Evolutionary conservation across 495 filamentous ascomycete species (phyloP).

Genomic region (Penicillium psychrofluorescens): DNA sequence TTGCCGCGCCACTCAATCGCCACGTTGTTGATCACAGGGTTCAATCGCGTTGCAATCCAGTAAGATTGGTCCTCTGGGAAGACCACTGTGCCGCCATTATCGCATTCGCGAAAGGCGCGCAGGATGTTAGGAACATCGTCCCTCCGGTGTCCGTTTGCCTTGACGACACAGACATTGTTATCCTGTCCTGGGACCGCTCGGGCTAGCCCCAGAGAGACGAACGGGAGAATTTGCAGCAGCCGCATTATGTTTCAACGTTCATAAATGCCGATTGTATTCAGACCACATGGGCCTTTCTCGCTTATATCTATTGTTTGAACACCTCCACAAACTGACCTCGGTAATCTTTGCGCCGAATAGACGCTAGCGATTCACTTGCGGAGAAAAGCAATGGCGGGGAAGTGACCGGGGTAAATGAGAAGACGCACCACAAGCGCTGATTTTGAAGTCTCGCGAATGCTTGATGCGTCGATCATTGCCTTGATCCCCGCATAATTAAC

Average conservation of each 20-base stretch:
- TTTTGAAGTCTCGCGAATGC: slow-evolving; percentile 6
- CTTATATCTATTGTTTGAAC: not conserved
- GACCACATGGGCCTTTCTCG: too few relatives aligned
- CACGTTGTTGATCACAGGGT: slow-evolving; percentile 39
- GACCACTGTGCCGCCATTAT: slow-evolving; percentile 42
- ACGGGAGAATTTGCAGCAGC: not conserved
- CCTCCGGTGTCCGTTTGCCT: slow-evolving; percentile 17
- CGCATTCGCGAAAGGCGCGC: slow-evolving; percentile 42
- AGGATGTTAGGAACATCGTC: slow-evolving; percentile 46
- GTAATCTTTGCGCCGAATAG: slow-evolving; percentile 9
- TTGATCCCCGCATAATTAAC: not conserved
- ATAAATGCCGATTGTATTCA: too few relatives aligned
- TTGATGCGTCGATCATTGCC: slow-evolving; percentile 12
- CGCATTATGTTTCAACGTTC: not conserved
- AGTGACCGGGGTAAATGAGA: not conserved
- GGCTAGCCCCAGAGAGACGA: slow-evolving; percentile 1
- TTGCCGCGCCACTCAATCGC: slow-evolving; percentile 40
- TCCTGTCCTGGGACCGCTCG: too few relatives aligned
- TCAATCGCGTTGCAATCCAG: slow-evolving; percentile 41
- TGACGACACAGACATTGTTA: slow-evolving; percentile 18
- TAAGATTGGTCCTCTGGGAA: slow-evolving; percentile 45
- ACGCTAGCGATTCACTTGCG: not conserved
- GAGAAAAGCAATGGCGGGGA: slow-evolving; percentile 8
- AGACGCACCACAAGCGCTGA: not conserved
- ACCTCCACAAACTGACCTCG: slow-evolving; percentile 1